Base-by-base conservation (phyloP, 768 basidiomycete genomes). In the Trametes elegans region DNA sequence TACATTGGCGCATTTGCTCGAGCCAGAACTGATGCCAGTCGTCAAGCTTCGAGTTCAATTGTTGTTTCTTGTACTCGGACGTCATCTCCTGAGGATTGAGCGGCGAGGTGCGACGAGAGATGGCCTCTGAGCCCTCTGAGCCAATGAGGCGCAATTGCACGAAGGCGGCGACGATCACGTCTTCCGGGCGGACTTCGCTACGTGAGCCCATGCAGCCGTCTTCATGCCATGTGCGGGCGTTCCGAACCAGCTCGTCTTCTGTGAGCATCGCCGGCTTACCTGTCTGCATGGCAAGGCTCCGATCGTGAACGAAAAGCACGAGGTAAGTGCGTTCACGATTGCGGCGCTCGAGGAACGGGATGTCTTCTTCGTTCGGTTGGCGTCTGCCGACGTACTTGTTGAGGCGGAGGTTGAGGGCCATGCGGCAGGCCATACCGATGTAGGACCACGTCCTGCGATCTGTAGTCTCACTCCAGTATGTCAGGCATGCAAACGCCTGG, bases 261-360 rank as follows among this genome's bases (percentile, higher is more conserved):
- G 87, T 88, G 18, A 93, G 78, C 91, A 93, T 93, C 89, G 89
- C 92, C 56, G 82, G 84, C 38, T 87, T 77, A 43, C 90, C 91
- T 1, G 90, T 92, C 69, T 93, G 90, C 70, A 87, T 91, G 71
- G 85, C 88, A 41, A 93, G 77, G 64, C 87, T 89, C 49, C 90
- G 85, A 69, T 93, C 90, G 64, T 93, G 91, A 38, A 90, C 85
- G 63, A 88, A 93, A 13, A 93, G 71, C 13, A 93, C 89, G 43
- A 93, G 81, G 68, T 90, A 93, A 1, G 90, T 91, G 56, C 90
- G 81, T 71, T 93, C 91, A 59, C 88, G 79, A 64, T 93, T 92
- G 31, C 91, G 84, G 29, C 91, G 84, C 66, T 93, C 90, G 23
- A 84, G 75, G 49, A 77, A 69, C 63, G 89, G 85, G 29, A 84